Percentiles rank a stretch among this genome's conserved stretches.
Conservation (phyloP, 1,139 yeast genomes). For the Pichia sp. region DNA sequence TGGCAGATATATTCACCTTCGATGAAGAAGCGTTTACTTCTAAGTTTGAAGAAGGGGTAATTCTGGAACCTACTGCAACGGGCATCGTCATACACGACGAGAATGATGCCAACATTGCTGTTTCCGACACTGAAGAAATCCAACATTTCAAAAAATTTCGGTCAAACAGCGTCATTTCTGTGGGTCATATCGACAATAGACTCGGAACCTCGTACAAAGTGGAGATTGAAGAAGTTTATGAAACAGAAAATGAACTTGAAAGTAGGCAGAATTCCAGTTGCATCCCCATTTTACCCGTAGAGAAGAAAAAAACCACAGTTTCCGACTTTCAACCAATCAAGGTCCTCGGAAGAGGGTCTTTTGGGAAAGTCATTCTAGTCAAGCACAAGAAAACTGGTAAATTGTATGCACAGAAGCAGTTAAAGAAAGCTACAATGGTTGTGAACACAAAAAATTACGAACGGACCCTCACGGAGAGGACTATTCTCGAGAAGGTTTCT, state of each 20-base stretch:
- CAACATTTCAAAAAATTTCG: conserved; percentile 17
- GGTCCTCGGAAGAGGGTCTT: conserved; percentile 84
- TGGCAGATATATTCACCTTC: conserved; percentile 15
- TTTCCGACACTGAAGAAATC: background rate
- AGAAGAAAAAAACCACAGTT: conserved; percentile 12
- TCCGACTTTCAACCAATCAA: conserved; percentile 74
- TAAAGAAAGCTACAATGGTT: conserved; percentile 70
- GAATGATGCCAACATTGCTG: background rate
- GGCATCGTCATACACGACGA: background rate
- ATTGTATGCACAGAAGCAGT: conserved; percentile 82
- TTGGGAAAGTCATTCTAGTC: conserved; percentile 84
- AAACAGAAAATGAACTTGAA: conserved; percentile 13
- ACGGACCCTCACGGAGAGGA: conserved; percentile 65
- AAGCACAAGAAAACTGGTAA: conserved; percentile 60
- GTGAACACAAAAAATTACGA: conserved; percentile 45
- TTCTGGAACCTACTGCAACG: conserved; percentile 2
- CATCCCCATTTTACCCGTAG: background rate
- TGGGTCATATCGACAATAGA: conserved; percentile 31
- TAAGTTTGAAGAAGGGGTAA: background rate
- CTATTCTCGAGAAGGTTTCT: conserved; percentile 55
- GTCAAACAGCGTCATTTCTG: conserved; percentile 26
- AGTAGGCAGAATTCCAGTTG: conserved; percentile 13
- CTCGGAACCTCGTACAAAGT: conserved; percentile 42
- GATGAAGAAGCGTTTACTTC: conserved; percentile 21
- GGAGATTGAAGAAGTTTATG: conserved; percentile 30